Conservation (phyloP, 1,284 basidiomycete species). For the Apiotrichum montevideense region DNA sequence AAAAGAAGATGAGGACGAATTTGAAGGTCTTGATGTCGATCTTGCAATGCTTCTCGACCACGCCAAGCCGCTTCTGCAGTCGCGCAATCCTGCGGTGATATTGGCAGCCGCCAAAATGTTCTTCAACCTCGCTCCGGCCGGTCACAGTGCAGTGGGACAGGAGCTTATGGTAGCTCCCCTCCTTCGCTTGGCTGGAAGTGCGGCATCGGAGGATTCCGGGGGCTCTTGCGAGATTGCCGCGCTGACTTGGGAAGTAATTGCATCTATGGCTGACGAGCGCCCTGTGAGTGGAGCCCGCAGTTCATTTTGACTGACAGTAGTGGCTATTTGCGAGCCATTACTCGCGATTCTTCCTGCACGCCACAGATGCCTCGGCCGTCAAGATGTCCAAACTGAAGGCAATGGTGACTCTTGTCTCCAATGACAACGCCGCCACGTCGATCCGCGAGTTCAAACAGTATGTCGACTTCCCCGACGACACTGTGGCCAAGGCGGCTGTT, state of each 20-base stretch:
- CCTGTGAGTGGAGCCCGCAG: conserved; percentile 50
- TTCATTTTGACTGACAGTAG: conserved; percentile 23
- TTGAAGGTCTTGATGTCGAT: conserved; percentile 62
- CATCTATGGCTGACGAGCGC: conserved; percentile 56
- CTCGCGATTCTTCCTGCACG: conserved; percentile 61
- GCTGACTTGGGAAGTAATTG: conserved; percentile 64
- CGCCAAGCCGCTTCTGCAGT: conserved; percentile 70
- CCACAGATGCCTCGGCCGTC: conserved; percentile 58
- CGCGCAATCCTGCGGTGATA: conserved; percentile 78
- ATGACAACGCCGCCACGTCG: conserved; percentile 62
- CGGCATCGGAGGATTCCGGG: conserved; percentile 44
- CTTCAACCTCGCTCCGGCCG: conserved; percentile 63
- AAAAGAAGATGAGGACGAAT: conserved; percentile 31
- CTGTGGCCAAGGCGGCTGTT: conserved; percentile 64
- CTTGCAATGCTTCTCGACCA: conserved; percentile 68
- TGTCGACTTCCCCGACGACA: conserved; percentile 63
- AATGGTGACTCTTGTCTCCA: conserved; percentile 58
- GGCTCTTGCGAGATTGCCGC: conserved; percentile 60
- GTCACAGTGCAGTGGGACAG: conserved; percentile 32
- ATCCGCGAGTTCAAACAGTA: conserved; percentile 81
- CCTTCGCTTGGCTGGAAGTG: conserved; percentile 43
- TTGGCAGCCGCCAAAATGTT: conserved; percentile 64
- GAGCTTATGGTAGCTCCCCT: conserved; percentile 36
- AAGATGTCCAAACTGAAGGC: conserved; percentile 70
- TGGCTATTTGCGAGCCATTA: conserved; percentile 58